Evolutionary conservation across 345 rosid genomes (phyloP).

Genomic region (Salix brachista): DNA sequence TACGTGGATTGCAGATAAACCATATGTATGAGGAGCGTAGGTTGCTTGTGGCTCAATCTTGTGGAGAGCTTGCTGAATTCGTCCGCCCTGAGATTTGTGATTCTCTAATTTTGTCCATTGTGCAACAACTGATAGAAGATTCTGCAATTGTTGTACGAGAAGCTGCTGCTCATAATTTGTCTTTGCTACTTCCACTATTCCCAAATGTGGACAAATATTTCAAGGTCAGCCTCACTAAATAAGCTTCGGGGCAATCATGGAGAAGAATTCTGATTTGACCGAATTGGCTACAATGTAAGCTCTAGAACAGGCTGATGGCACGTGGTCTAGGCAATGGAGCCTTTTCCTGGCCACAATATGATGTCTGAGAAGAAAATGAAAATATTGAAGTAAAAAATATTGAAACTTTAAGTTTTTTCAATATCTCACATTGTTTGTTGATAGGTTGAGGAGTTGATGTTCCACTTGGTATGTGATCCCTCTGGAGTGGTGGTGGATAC

Average conservation of each 20-base stretch:
- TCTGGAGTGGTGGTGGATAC: conserved; percentile 94
- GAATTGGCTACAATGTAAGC: conserved; percentile 70
- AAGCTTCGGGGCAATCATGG: conserved; percentile 71
- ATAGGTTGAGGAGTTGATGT: conserved; percentile 95
- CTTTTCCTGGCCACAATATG: conserved; percentile 38
- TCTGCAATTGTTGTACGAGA: conserved; percentile 92
- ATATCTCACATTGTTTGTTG: conserved; percentile 33
- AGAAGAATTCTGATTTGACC: conserved; percentile 72
- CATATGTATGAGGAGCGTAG: conserved; percentile 98
- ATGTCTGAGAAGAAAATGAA: conserved; percentile 27
- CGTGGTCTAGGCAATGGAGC: conserved; percentile 48
- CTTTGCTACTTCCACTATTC: conserved; percentile 88
- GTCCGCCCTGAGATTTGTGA: conserved; percentile 93
- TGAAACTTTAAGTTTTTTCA: conserved; percentile 20
- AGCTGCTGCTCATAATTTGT: conserved; percentile 89
- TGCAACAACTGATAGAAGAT: conserved; percentile 90
- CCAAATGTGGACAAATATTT: conserved; percentile 94
- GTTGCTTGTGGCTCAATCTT: conserved; percentile 95
- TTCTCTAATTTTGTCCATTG: conserved; percentile 90
- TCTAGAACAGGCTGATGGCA: conserved; percentile 65
- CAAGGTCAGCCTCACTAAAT: conserved; percentile 92
- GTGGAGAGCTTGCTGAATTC: conserved; percentile 93
- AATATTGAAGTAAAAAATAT: conserved; percentile 1
- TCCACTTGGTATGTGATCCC: conserved; percentile 85
- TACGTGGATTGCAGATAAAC: conserved; percentile 58